Conservation (phyloP, 73 alveolate genomes). For the Breviolum minutum region DNA sequence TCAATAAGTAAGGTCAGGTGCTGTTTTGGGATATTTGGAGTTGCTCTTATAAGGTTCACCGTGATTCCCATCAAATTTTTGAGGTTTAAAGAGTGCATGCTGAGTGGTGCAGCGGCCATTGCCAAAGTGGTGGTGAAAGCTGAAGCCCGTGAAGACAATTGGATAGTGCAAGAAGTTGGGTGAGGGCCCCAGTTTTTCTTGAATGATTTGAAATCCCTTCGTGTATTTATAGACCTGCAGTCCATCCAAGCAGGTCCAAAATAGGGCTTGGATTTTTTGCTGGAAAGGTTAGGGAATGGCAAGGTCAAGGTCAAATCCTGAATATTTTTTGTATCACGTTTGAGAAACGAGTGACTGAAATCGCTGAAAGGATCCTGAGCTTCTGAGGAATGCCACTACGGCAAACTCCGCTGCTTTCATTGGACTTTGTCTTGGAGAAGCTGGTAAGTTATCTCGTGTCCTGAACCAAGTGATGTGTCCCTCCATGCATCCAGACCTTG, state of each 20-base stretch:
- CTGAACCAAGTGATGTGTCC: slow-evolving; percentile 91
- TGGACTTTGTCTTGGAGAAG: slow-evolving; percentile 85
- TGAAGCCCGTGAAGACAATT: slow-evolving; percentile 54
- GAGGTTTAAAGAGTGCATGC: slow-evolving; percentile 73
- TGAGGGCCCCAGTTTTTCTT: not conserved
- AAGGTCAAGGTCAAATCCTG: too few relatives aligned
- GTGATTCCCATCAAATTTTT: too few relatives aligned
- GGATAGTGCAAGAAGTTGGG: slow-evolving; percentile 91
- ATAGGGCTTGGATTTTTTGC: not conserved
- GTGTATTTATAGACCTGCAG: not conserved
- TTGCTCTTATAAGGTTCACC: too few relatives aligned
- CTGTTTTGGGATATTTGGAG: too few relatives aligned
- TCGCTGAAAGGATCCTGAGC: not conserved
- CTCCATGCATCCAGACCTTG: slow-evolving; percentile 70
- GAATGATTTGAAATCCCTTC: not conserved
- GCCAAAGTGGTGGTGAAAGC: slow-evolving; percentile 95
- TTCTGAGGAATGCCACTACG: slow-evolving; percentile 30
- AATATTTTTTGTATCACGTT: too few relatives aligned
- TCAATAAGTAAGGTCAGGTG: too few relatives aligned
- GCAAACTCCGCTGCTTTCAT: slow-evolving; percentile 26
- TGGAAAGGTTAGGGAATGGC: not conserved
- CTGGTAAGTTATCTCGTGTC: slow-evolving; percentile 76
- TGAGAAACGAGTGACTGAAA: too few relatives aligned
- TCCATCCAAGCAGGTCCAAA: not conserved
- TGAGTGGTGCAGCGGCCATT: slow-evolving; percentile 84